A percentile compares a stretch with the other conserved stretches of the same genome.
phyloP scores from a whole-genome alignment of 805 yeast species.

The Pichia membranifaciens region DNA sequence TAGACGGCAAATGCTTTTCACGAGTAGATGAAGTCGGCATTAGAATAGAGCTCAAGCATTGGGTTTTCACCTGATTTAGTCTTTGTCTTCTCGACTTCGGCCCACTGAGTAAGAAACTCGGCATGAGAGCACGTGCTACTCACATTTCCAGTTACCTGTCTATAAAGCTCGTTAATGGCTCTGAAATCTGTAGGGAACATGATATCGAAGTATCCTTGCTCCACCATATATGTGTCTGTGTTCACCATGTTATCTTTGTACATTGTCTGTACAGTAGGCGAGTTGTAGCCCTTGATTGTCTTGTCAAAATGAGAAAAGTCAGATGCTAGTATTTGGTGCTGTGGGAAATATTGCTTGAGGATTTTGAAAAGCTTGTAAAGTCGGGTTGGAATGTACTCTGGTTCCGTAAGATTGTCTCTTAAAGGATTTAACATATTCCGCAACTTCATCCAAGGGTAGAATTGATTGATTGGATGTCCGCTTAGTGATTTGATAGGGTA shows the following conservation, averaged over 20 bases:
- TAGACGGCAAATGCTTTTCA: constrained; percentile 12
- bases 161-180: constrained; percentile 55
- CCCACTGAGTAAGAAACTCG: constrained; percentile 66
- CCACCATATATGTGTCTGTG: constrained; percentile 69
- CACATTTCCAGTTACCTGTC: constrained; percentile 54
- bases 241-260: constrained; percentile 62
- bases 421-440: constrained; percentile 56
- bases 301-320: constrained; percentile 58
- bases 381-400: constrained; percentile 81
- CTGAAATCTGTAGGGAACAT: constrained; percentile 80
- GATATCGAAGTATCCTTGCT: constrained; percentile 81
- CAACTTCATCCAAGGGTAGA: constrained; percentile 35
- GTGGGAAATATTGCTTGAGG: constrained; percentile 60
- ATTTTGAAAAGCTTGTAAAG: constrained; percentile 59
- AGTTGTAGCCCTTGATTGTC: constrained; percentile 49
- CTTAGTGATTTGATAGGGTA: constrained; percentile 27
- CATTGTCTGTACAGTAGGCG: constrained; percentile 80
- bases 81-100: constrained; percentile 57
- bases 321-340: constrained; percentile 66
- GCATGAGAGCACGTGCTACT: constrained; percentile 51
- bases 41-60: constrained; percentile 68
- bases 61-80: constrained; percentile 81
- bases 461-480: constrained; percentile 58
- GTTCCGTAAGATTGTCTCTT: constrained; percentile 58
- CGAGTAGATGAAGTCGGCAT: constrained; percentile 62